phyloP scores from a whole-genome alignment of 768 basidiomycete species.

The Rhizopogon vulgaris region DNA sequence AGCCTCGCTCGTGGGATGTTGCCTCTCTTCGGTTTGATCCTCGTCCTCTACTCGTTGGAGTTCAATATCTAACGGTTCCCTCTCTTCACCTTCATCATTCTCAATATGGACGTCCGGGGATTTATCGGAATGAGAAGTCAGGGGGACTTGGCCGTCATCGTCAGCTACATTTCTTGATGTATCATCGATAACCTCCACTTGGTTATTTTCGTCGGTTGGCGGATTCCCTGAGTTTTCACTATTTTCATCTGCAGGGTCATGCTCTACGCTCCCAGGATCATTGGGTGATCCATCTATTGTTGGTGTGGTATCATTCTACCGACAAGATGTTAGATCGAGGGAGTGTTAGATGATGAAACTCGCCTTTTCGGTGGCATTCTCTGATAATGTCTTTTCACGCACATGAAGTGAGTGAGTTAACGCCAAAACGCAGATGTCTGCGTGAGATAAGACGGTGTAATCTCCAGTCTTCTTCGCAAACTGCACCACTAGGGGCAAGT shows the following conservation, averaged over 20 bases:
- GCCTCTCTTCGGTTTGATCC: conserved; percentile 4
- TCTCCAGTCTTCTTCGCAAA: conserved; percentile 96
- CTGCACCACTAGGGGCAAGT: conserved; percentile 59
- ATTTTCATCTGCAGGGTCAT: no score
- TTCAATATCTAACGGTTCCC: conserved; percentile 42
- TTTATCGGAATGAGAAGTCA: conserved; percentile 8
- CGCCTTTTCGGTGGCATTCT: conserved; percentile 24
- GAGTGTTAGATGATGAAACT: conserved; percentile 1
- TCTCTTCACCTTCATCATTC: conserved; percentile 7
- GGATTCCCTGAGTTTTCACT: no score
- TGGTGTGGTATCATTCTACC: background rate
- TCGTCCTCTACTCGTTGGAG: conserved; percentile 28
- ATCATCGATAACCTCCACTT: no score
- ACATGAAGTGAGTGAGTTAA: conserved; percentile 76
- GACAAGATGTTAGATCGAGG: background rate
- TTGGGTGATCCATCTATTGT: no score
- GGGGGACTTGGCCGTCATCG: background rate
- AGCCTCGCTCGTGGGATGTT: background rate
- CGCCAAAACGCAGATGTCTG: conserved; percentile 89
- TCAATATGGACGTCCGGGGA: conserved; percentile 4
- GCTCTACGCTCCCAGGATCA: no score
- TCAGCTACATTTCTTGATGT: background rate
- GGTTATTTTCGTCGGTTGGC: no score
- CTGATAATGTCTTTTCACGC: conserved; percentile 30
- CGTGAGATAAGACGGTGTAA: conserved; percentile 83